Percentiles rank a stretch among this genome's conserved stretches.
These are phyloP conservation scores for Dalechampia spathulata DNA, from an alignment of 441 rosid species.

Conservation along the genomic window DNA sequence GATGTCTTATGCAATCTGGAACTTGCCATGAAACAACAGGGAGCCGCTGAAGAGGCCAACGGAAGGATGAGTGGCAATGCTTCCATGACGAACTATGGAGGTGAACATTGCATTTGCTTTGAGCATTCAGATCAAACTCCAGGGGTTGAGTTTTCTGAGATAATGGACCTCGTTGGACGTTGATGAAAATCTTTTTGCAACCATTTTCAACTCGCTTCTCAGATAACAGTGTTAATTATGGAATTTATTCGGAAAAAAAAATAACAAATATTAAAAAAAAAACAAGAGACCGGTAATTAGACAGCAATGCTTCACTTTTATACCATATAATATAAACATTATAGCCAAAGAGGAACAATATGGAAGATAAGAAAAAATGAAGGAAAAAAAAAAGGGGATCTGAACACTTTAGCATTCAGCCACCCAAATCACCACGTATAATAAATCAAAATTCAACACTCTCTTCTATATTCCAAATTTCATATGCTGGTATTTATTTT, in stretches of 20 bases:
- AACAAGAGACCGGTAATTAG: no score
- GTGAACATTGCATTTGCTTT: neutral
- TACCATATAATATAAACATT: neutral
- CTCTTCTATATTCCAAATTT: neutral
- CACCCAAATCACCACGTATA: neutral
- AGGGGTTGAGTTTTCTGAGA: slow-evolving; percentile 22
- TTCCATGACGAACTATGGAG: neutral
- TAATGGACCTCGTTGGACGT: slow-evolving; percentile 20
- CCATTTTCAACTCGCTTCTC: neutral
- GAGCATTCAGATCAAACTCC: slow-evolving; percentile 15
- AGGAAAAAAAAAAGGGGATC: neutral
- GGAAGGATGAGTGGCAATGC: neutral
- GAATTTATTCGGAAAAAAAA: no score
- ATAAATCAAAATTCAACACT: neutral
- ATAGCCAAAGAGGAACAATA: neutral
- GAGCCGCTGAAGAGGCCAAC: slow-evolving; percentile 43
- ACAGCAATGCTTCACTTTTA: neutral
- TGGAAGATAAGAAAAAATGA: neutral
- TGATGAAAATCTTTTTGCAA: neutral
- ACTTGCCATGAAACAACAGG: slow-evolving; percentile 74
- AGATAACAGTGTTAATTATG: no score
- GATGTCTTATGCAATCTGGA: slow-evolving; percentile 78
- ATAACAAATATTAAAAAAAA: no score
- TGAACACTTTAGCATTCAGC: neutral
- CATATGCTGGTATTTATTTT: neutral